phyloP scores from a whole-genome alignment of 208 protist genomes.

The Phytomonas sp. region DNA sequence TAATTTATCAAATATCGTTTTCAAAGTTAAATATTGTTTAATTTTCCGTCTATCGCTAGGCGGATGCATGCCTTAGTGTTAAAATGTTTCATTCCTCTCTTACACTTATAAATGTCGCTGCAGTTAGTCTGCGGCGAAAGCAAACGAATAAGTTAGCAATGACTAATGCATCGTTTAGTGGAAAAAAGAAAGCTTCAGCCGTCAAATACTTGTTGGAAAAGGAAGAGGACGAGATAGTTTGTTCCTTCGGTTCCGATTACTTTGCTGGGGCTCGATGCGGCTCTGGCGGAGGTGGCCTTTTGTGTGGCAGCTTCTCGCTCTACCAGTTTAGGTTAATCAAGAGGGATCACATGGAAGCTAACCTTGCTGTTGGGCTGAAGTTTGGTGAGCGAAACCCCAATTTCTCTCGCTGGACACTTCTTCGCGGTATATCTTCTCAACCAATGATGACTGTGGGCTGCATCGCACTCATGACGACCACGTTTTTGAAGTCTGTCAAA shows the following conservation, averaged over 20 bases:
- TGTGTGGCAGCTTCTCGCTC: slow-evolving; percentile 23
- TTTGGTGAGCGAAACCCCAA: slow-evolving; percentile 25
- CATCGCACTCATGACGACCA: slow-evolving; percentile 44
- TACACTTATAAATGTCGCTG: background rate
- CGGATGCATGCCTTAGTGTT: background rate
- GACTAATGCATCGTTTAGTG: background rate
- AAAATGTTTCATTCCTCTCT: background rate
- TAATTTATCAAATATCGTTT: background rate
- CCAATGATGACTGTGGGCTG: slow-evolving; percentile 72
- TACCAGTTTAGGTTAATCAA: slow-evolving; percentile 36
- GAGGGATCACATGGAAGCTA: slow-evolving; percentile 37
- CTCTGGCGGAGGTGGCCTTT: slow-evolving; percentile 29
- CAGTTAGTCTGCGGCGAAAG: background rate
- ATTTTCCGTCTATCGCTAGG: background rate
- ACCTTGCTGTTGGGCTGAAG: slow-evolving; percentile 28
- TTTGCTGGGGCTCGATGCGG: slow-evolving; percentile 64
- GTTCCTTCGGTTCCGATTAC: slow-evolving; percentile 67
- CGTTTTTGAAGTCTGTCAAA: slow-evolving; percentile 55
- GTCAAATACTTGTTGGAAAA: slow-evolving; percentile 26
- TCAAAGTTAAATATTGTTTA: background rate
- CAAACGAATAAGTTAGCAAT: background rate
- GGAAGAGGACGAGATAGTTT: slow-evolving; percentile 63
- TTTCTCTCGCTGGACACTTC: slow-evolving; percentile 36
- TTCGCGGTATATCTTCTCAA: slow-evolving; percentile 53
- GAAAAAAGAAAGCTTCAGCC: background rate